Evolutionary conservation across 2,329 filamentous ascomycete species (phyloP), one percentile per base, ranked within the genome.

Genomic region (Colletotrichum spinosum): DNA sequence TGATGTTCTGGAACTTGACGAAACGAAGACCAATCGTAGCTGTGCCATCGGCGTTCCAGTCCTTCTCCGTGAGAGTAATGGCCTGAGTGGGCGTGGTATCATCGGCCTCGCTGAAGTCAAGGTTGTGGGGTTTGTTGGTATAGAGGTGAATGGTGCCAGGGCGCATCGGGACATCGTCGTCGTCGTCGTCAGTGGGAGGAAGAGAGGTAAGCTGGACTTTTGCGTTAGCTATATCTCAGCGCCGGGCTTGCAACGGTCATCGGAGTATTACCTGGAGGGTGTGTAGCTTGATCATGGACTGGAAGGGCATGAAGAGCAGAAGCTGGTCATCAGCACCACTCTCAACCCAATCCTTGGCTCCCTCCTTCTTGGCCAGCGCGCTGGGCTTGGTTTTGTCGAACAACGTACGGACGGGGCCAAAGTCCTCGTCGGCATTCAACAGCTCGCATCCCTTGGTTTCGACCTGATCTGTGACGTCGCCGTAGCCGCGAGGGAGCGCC

Each of bases 291-390:
- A 97, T 77, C 52, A 89, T 92, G 38, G 91, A 88, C 77, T 94
- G 91, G 80, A 99, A 97, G 1, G 96, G 95, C 62, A 97, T 85
- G 79, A 90, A 98, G 51, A 99, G 86, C 86, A 98, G 92, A 68
- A 99, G 83, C 83, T 99, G 96, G 80, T 98, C 94, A 75, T 99
- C 96, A 41, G 95, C 97, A 75, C 97, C 95, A 77, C 93, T 97
- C 83, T 97, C 93, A 25, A 98, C 90, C 90, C 92, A 98, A 79
- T 99, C 95, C 74, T 87, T 88, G 59, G 69, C 69, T 9, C 79
- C 77, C 15, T 76, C 79, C 74, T 89, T 89, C 72, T 88, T 88
- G 53, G 78, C 76, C 60, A 94, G 77, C 1, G 84, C 84, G 58
- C 84, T 88, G 6, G 94, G 94, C 77, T 90, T 88, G 62, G 83